Conservation (phyloP, 805 yeast genomes). For the Candida succiphila region DNA sequence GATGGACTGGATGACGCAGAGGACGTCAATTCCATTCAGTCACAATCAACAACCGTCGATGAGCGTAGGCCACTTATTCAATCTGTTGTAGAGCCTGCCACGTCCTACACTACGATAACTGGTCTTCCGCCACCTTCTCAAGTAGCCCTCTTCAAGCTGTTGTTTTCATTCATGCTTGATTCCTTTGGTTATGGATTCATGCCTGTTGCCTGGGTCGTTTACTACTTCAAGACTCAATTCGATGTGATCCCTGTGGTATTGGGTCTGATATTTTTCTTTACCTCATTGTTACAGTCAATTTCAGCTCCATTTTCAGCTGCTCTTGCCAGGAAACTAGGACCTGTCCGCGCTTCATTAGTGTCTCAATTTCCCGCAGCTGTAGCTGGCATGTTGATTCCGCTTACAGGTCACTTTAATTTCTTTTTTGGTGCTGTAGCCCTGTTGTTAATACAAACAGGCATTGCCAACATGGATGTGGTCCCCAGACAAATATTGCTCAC, state of each 20-base stretch:
- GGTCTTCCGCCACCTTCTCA: conserved; percentile 34
- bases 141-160: conserved; percentile 33
- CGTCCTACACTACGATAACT: conserved; percentile 16
- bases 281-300: conserved; percentile 52
- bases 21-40: background rate
- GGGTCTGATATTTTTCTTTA: conserved; percentile 58
- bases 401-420: conserved; percentile 21
- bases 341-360: conserved; percentile 61
- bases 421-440: conserved; percentile 36
- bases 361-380: conserved; percentile 75
- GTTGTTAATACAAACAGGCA: conserved; percentile 46
- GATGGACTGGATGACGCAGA: background rate
- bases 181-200: conserved; percentile 84
- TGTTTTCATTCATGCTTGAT: conserved; percentile 68
- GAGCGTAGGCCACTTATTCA: conserved; percentile 10
- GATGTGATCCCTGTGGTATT: conserved; percentile 42
- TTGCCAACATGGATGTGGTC: conserved; percentile 82
- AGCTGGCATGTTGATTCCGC: conserved; percentile 46
- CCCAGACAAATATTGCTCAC: conserved; percentile 80
- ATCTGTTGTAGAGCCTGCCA: conserved; percentile 12
- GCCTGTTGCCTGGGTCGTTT: conserved; percentile 84
- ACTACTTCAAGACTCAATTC: conserved; percentile 58
- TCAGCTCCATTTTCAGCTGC: conserved; percentile 73
- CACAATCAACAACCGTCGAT: conserved; percentile 1
- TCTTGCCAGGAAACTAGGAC: conserved; percentile 61